Evolutionary conservation across 768 basidiomycete genomes (phyloP).

Genomic region (Phylloporus arenicola): DNA sequence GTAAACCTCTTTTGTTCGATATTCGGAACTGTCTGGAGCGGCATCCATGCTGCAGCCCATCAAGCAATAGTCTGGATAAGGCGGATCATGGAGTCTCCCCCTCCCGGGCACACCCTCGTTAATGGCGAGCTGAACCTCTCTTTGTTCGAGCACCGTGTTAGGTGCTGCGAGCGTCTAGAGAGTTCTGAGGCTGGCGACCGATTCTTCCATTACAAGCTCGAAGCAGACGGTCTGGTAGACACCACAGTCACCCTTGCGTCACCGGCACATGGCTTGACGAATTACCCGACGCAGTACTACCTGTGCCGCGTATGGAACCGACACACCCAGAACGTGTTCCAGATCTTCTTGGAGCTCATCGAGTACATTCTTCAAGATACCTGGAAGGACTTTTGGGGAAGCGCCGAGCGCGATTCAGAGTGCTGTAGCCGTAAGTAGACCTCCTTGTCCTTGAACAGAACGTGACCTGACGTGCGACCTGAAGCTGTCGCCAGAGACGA

Average conservation of each 20-base stretch:
- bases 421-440: slow-evolving; percentile 1
- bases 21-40: slow-evolving; percentile 6
- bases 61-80: slow-evolving; percentile 1
- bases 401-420: background rate
- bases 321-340: slow-evolving; percentile 11
- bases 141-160: slow-evolving; percentile 19
- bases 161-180: slow-evolving; percentile 3
- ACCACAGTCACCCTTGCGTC: slow-evolving; percentile 8
- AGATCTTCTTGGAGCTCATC: slow-evolving; percentile 15
- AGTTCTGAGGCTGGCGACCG: background rate
- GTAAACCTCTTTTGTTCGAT: slow-evolving; percentile 7
- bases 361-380: slow-evolving; percentile 8
- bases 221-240: slow-evolving; percentile 5
- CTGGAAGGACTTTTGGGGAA: background rate
- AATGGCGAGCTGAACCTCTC: slow-evolving; percentile 22
- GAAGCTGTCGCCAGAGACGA: slow-evolving; percentile 2
- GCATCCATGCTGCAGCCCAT: slow-evolving; percentile 1
- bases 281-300: slow-evolving; percentile 9
- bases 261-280: background rate
- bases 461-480: background rate
- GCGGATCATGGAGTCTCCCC: slow-evolving; percentile 5
- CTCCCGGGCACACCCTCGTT: slow-evolving; percentile 17
- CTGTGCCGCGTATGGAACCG: slow-evolving; percentile 21
- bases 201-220: slow-evolving; percentile 10
- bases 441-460: background rate